Evolutionary conservation across 768 basidiomycete species (phyloP), one percentile per base, ranked within the genome.

Genomic region (Podaxis sp.): DNA sequence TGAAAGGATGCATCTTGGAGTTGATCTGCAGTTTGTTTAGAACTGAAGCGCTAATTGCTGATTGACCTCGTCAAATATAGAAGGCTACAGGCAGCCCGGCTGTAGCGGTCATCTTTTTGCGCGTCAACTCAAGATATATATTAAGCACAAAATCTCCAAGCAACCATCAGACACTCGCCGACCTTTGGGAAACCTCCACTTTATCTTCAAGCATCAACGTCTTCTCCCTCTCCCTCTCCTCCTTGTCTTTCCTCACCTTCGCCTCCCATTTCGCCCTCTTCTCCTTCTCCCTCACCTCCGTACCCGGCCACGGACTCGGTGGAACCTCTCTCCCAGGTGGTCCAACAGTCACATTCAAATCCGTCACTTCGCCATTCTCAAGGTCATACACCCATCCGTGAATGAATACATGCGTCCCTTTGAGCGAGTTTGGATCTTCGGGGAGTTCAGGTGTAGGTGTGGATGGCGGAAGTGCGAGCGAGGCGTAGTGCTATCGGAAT

Each of bases 331-430:
- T 69, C 1, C 77, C 77, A 36, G 77, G 73, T 12, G 76, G 75
- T 8, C 76, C 78, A 52, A 71, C 69, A 30, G 79, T 76, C 51
- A 85, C 64, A 2, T 76, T 71, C 59, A 89, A 71, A 66, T 87
- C 83, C 39, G 70, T 69, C 53, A 88, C 71, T 28, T 74, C 69
- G 4, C 87, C 86, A 36, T 74, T 80, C 65, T 80, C 81, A 61
- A 87, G 75, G 57, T 86, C 81, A 63, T 86, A 86, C 36, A 87
- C 80, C 82, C 82, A 87, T 5, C 86, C 86, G 49, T 87, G 85
- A 4, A 88, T 69, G 64, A 72, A 77, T 1, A 78, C 70, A 12
- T 73, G 70, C 26, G 67, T 61, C 13, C 63, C 30, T 39, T 61
- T 59, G 4, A 71, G 59, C 36, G 62, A 68, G 9, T 46, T 69